phyloP scores from a whole-genome alignment of 2,329 filamentous ascomycete species.

The Fusarium chlamydosporum region DNA sequence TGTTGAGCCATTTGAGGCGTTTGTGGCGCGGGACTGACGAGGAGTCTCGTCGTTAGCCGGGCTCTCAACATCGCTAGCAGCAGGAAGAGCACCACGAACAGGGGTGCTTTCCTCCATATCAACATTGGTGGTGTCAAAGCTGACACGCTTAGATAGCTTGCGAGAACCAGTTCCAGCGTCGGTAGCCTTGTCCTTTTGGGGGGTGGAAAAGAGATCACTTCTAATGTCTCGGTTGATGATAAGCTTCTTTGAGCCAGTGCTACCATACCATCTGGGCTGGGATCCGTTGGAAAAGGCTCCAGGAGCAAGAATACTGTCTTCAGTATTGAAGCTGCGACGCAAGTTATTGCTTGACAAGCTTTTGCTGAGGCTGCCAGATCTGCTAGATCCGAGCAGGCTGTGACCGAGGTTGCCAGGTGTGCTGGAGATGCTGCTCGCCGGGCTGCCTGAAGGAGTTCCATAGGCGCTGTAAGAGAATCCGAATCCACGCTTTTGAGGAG shows the following conservation, averaged over 20 bases:
- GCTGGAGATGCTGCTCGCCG: slow-evolving; percentile 73
- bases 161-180: slow-evolving; percentile 59
- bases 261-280: slow-evolving; percentile 74
- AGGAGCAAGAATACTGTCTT: slow-evolving; percentile 88
- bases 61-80: slow-evolving; percentile 52
- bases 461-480: slow-evolving; percentile 96
- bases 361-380: slow-evolving; percentile 82
- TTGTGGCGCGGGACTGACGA: slow-evolving; percentile 64
- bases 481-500: slow-evolving; percentile 88
- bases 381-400: slow-evolving; percentile 75
- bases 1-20: slow-evolving; percentile 57
- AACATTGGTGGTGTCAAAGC: slow-evolving; percentile 80
- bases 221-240: slow-evolving; percentile 91
- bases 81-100: slow-evolving; percentile 54
- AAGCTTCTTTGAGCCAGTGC: slow-evolving; percentile 84
- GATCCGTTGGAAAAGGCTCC: slow-evolving; percentile 83
- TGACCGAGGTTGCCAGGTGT: slow-evolving; percentile 77
- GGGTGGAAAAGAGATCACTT: slow-evolving; percentile 76
- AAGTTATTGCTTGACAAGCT: slow-evolving; percentile 91
- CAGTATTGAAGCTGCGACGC: slow-evolving; percentile 82
- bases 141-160: slow-evolving; percentile 86
- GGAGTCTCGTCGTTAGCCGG: slow-evolving; percentile 57
- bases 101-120: slow-evolving; percentile 56
- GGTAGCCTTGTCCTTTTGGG: slow-evolving; percentile 65
- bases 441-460: slow-evolving; percentile 80